Conservation (phyloP, 106 monocot species). For the Iris macrosiphon region DNA sequence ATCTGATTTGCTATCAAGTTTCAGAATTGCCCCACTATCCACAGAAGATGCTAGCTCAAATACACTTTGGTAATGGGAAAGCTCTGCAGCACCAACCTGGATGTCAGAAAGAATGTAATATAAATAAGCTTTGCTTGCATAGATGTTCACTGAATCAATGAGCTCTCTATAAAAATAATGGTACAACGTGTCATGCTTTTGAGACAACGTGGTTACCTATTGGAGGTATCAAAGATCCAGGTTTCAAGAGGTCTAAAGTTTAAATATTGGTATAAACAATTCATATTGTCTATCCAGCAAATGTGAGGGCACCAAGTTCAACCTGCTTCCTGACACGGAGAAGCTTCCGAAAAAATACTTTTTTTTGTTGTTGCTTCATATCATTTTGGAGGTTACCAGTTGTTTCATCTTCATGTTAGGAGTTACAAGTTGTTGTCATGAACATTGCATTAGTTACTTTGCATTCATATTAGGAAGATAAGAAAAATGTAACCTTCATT, state of each 20-base stretch:
- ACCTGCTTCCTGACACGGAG: too few relatives aligned
- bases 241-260: neutral
- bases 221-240: too few relatives aligned
- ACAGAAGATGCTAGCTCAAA: slow-evolving; percentile 45
- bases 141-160: neutral
- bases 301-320: too few relatives aligned
- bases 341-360: too few relatives aligned
- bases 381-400: too few relatives aligned
- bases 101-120: neutral
- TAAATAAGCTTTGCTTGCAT: neutral
- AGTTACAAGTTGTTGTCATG: too few relatives aligned
- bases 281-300: too few relatives aligned
- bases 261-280: neutral
- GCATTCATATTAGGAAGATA: too few relatives aligned
- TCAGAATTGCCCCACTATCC: slow-evolving; percentile 23
- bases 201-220: neutral
- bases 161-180: neutral
- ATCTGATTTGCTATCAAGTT: slow-evolving; percentile 23
- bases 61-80: slow-evolving; percentile 15
- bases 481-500: too few relatives aligned
- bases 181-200: neutral
- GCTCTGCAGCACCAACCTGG: slow-evolving; percentile 59
- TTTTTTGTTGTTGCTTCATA: too few relatives aligned
- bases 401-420: too few relatives aligned
- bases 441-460: too few relatives aligned